Evolutionary conservation across 176 grass and related monocot genomes (phyloP).

Genomic region (Zea luxurians): DNA sequence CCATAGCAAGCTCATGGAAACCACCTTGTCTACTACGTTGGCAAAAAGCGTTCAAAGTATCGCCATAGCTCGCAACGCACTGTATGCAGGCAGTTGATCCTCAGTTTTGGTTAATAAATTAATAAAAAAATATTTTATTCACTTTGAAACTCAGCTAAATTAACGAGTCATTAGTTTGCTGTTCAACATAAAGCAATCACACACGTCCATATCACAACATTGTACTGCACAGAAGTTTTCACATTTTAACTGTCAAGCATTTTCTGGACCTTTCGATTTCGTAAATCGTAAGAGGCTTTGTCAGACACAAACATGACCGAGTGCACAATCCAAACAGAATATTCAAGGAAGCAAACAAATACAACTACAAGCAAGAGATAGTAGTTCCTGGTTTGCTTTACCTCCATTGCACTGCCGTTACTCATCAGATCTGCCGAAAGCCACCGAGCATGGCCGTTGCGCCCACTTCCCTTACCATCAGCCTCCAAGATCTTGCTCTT

Average conservation of each 20-base stretch:
- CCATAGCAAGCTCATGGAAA: not conserved
- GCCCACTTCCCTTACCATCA: constrained; percentile 37
- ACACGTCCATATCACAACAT: not conserved
- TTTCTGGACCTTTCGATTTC: not conserved
- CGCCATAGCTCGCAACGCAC: constrained; percentile 2
- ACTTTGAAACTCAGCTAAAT: not conserved
- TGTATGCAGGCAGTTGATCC: not conserved
- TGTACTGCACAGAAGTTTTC: not conserved
- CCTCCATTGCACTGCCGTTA: constrained; percentile 51
- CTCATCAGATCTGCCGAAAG: constrained; percentile 35
- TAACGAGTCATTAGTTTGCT: too few relatives aligned
- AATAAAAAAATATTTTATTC: not conserved
- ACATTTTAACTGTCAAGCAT: not conserved
- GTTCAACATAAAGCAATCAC: not conserved
- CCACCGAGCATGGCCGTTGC: constrained; percentile 18
- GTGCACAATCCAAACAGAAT: not conserved
- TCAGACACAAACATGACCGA: not conserved
- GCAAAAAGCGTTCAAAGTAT: constrained; percentile 11
- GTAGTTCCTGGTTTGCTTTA: constrained; percentile 19
- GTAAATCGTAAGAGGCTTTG: not conserved
- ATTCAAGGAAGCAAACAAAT: not conserved
- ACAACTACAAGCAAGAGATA: not conserved
- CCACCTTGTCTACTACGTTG: constrained; percentile 24
- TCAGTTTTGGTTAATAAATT: not conserved
- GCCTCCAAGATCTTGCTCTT: constrained; percentile 43